Conservation (phyloP, 1,284 basidiomycete species). For the Lentinula novae-zelandiae region DNA sequence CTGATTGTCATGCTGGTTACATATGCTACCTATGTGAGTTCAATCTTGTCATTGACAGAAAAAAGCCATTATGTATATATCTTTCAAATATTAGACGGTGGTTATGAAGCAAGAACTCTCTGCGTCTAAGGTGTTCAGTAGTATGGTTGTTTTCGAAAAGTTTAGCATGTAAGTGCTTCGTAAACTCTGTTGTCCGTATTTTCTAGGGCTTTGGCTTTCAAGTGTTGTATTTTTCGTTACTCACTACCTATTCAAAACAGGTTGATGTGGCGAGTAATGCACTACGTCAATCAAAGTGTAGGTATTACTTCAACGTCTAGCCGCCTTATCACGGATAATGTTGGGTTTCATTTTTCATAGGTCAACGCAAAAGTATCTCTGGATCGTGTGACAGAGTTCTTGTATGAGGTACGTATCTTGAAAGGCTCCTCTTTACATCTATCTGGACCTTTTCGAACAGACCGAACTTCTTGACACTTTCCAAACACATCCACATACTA, state of each 20-base stretch:
- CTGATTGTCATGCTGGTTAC: slow-evolving; percentile 53
- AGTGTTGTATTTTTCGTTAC: not conserved
- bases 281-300: slow-evolving; percentile 4
- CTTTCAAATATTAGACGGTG: slow-evolving; percentile 23
- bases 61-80: no score
- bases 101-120: slow-evolving; percentile 28
- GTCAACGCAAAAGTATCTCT: slow-evolving; percentile 35
- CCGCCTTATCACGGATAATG: not conserved
- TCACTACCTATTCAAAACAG: not conserved
- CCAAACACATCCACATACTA: not conserved
- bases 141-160: slow-evolving; percentile 24
- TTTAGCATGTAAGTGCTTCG: slow-evolving; percentile 7
- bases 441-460: not conserved
- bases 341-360: not conserved
- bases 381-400: slow-evolving; percentile 40
- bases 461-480: slow-evolving; percentile 3
- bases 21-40: slow-evolving; percentile 35
- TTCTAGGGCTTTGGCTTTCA: no score
- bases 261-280: not conserved
- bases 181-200: slow-evolving; percentile 7
- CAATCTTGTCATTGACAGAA: not conserved
- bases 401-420: slow-evolving; percentile 28
- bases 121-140: slow-evolving; percentile 18
- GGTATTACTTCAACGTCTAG: not conserved
- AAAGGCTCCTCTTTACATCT: not conserved